Base-by-base conservation (phyloP, 1,284 basidiomycete species). In the Mycena sp. region DNA sequence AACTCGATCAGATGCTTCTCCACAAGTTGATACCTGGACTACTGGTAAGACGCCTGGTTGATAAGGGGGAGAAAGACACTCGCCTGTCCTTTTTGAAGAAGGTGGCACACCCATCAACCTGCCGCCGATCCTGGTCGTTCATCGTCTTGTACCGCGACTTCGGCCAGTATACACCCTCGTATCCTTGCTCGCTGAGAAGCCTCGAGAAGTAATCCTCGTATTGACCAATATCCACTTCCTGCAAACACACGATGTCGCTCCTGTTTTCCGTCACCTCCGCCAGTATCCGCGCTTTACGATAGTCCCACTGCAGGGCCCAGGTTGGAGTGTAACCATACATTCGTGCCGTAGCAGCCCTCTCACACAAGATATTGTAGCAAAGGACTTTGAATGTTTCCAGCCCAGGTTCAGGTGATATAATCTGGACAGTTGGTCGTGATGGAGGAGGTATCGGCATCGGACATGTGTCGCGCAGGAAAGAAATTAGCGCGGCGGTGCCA, bases 261-360 rank as follows among this genome's bases (percentile, higher is more conserved):
- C 91, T 86, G 70, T 94, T 92, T 69, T 87, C 87, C 78, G 92
- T 85, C 51, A 99, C 83, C 80, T 99, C 96, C 56, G 91, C 87
- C 69, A 98, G 74, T 69, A 99, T 96, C 62, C 94, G 83, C 67
- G 95, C 92, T 78, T 95, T 96, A 64, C 98, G 88, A 76, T 98
- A 99, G 44, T 93, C 89, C 98, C 98, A 99, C 41, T 88, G 85
- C 37, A 99, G 83, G 0, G 98, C 98, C 96, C 97, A 99, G 6
- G 90, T 86, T 1, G 98, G 97, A 0, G 97, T 99, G 79, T 99
- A 99, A 11, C 95, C 96, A 77, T 99, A 99, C 78, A 98, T 82
- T 67, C 89, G 85, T 71, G 92, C 87, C 25, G 97, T 97, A 17
- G 98, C 98, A 73, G 89, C 93, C 74, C 89, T 88, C 73, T 97